A percentile compares a stretch with the other conserved stretches of the same genome.
These are phyloP conservation scores for Trichopus zeylanicus DNA, from an alignment of 116 monocot species.

Conservation along the genomic window DNA sequence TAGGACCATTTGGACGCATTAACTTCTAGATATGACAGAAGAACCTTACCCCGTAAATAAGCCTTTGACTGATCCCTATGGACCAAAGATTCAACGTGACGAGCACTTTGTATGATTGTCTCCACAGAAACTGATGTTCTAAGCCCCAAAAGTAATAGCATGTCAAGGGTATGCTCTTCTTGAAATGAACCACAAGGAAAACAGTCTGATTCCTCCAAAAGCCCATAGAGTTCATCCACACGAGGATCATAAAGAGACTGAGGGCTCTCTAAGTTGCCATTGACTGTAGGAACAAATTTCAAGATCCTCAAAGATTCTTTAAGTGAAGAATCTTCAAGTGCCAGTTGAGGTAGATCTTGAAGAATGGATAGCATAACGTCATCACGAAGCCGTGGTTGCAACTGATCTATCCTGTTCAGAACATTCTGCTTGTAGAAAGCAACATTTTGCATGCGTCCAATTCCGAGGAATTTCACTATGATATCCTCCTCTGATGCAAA, in stretches of 20 bases:
- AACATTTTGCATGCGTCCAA: constrained; percentile 62
- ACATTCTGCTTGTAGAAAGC: constrained; percentile 62
- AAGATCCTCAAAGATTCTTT: constrained; percentile 47
- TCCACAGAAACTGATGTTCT: constrained; percentile 73
- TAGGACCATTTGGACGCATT: constrained; percentile 71
- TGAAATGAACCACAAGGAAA: constrained; percentile 77
- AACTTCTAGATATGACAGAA: constrained; percentile 94
- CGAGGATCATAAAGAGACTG: constrained; percentile 92
- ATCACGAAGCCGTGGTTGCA: constrained; percentile 75
- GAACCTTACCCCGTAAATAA: constrained; percentile 67
- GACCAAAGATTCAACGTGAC: constrained; percentile 74
- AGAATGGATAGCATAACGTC: constrained; percentile 64
- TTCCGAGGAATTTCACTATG: constrained; percentile 52
- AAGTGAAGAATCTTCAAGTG: constrained; percentile 51
- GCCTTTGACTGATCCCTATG: constrained; percentile 75
- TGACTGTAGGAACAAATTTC: constrained; percentile 75
- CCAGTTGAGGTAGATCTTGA: constrained; percentile 86
- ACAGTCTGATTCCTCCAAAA: constrained; percentile 78
- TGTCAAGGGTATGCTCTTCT: constrained; percentile 72
- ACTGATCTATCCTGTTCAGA: constrained; percentile 48
- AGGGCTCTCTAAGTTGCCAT: constrained; percentile 60
- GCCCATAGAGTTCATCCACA: constrained; percentile 68
- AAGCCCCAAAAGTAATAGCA: constrained; percentile 76
- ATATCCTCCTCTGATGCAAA: constrained; percentile 65
- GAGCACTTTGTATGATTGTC: constrained; percentile 77